These are phyloP conservation scores for Cordyceps militaris DNA, from an alignment of 2,329 filamentous ascomycete genomes.

Conservation along the genomic window DNA sequence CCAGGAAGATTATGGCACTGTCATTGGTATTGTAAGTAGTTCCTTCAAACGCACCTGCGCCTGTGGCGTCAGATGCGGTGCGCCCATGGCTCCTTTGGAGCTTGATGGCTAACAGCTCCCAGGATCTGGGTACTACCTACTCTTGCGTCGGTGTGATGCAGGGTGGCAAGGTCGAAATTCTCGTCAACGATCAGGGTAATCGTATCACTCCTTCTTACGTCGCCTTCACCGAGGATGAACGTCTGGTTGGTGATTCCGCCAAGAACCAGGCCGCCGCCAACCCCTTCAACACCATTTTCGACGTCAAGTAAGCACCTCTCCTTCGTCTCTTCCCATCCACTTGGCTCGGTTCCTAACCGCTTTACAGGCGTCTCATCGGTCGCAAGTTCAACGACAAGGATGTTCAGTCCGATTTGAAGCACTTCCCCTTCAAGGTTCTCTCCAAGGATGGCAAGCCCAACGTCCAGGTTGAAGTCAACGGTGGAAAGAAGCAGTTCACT, in stretches of 20 bases:
- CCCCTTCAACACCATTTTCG: slow-evolving; percentile 68
- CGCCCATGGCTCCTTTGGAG: not conserved
- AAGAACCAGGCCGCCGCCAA: slow-evolving; percentile 90
- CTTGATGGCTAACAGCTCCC: slow-evolving; percentile 18
- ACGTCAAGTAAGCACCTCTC: slow-evolving; percentile 66
- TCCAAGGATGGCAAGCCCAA: slow-evolving; percentile 85
- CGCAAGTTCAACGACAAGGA: slow-evolving; percentile 79
- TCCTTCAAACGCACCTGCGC: not conserved
- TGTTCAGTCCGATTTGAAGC: slow-evolving; percentile 89
- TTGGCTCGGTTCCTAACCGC: slow-evolving; percentile 17
- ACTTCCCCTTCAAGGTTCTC: slow-evolving; percentile 94
- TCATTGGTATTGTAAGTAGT: slow-evolving; percentile 74
- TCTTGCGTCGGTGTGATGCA: slow-evolving; percentile 94
- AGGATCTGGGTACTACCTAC: slow-evolving; percentile 82
- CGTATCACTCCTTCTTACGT: slow-evolving; percentile 94
- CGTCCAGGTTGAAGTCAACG: slow-evolving; percentile 65
- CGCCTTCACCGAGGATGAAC: slow-evolving; percentile 93
- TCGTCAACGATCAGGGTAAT: slow-evolving; percentile 95
- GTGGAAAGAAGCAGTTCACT: slow-evolving; percentile 63
- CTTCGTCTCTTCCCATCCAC: not conserved
- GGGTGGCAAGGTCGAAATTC: slow-evolving; percentile 89
- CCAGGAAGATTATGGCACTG: slow-evolving; percentile 73
- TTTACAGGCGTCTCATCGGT: slow-evolving; percentile 67
- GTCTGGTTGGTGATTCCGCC: slow-evolving; percentile 92
- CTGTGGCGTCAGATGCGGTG: not conserved